Percentiles rank a stretch among this genome's conserved stretches.
Evolutionary conservation across 805 yeast genomes (phyloP).

Genomic region (Ogataea sp.): DNA sequence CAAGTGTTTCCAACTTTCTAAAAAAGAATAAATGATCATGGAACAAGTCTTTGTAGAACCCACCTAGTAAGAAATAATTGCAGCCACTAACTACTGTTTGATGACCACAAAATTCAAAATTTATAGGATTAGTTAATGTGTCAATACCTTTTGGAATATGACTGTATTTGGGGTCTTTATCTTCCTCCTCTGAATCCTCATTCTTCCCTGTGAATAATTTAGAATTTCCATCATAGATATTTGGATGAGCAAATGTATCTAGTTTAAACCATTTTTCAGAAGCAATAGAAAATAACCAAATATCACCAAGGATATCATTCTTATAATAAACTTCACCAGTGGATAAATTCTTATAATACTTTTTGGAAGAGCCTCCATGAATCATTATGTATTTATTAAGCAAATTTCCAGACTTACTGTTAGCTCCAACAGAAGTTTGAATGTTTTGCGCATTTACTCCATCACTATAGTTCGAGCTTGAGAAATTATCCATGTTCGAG

Average conservation of each 20-base stretch:
- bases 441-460: background rate
- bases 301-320: slow-evolving; percentile 32
- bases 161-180: slow-evolving; percentile 3
- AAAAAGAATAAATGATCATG: background rate
- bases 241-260: slow-evolving; percentile 18
- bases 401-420: background rate
- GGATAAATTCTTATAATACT: slow-evolving; percentile 14
- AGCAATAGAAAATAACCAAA: slow-evolving; percentile 42
- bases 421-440: background rate
- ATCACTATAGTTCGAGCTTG: slow-evolving; percentile 8
- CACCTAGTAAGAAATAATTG: slow-evolving; percentile 1
- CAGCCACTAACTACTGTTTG: background rate
- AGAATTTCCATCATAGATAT: slow-evolving; percentile 11
- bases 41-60: background rate
- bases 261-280: slow-evolving; percentile 32
- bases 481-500: slow-evolving; percentile 1
- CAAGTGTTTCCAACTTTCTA: background rate
- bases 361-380: slow-evolving; percentile 25
- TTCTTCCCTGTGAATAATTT: no score
- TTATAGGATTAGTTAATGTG: background rate
- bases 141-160: background rate
- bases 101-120: slow-evolving; percentile 1
- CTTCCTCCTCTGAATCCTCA: slow-evolving; percentile 2
- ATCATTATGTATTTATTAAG: slow-evolving; percentile 4
- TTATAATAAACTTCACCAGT: slow-evolving; percentile 12